phyloP scores from a whole-genome alignment of 2,329 filamentous ascomycete genomes.

The Clarireedia hainanense region DNA sequence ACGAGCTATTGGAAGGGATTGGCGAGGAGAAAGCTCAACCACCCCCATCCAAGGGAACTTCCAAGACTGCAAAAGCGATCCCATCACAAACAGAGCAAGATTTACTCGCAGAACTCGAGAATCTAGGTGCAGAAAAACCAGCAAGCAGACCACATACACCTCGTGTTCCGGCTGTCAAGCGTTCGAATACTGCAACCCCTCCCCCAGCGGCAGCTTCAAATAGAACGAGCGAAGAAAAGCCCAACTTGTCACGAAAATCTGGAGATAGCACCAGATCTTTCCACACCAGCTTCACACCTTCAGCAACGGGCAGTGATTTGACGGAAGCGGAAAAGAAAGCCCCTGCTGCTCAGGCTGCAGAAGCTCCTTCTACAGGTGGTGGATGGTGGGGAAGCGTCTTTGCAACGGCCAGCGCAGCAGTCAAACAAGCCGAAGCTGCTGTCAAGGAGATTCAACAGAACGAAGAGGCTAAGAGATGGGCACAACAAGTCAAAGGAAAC shows the following conservation, averaged over 20 bases:
- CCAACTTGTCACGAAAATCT: constrained; percentile 53
- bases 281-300: constrained; percentile 64
- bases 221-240: constrained; percentile 55
- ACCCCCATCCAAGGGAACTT: constrained; percentile 33
- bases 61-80: constrained; percentile 28
- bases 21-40: constrained; percentile 42
- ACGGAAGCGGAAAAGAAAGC: constrained; percentile 49
- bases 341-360: constrained; percentile 35
- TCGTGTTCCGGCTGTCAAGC: constrained; percentile 50
- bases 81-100: constrained; percentile 50
- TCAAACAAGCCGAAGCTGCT: constrained; percentile 87
- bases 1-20: constrained; percentile 58
- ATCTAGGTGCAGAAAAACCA: constrained; percentile 57
- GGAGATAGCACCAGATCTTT: constrained; percentile 67
- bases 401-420: constrained; percentile 64
- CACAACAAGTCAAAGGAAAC: constrained; percentile 86
- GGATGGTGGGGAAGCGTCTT: constrained; percentile 87
- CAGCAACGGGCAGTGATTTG: constrained; percentile 51
- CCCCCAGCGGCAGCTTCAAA: constrained; percentile 43
- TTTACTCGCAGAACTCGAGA: constrained; percentile 80
- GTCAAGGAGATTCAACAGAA: constrained; percentile 95
- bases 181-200: constrained; percentile 38
- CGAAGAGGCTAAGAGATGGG: constrained; percentile 94
- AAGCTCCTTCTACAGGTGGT: constrained; percentile 42
- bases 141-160: constrained; percentile 75